phyloP scores from a whole-genome alignment of 306 rosid genomes.

The Lithocarpus polystachyus region DNA sequence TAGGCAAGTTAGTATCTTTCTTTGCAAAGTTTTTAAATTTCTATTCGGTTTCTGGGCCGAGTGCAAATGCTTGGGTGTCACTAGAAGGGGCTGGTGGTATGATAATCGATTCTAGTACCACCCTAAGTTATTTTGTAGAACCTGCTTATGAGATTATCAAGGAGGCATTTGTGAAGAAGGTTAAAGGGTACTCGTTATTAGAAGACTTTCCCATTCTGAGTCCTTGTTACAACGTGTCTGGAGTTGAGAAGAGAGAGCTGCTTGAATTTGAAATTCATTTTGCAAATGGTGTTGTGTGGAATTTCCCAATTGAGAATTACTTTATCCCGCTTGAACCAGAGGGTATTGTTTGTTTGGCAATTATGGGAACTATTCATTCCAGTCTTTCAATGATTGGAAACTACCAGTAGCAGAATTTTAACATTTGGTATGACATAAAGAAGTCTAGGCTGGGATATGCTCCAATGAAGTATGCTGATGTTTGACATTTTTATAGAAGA shows the following conservation, averaged over 20 bases:
- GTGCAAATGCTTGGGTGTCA: too few relatives aligned
- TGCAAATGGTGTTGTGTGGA: constrained; percentile 84
- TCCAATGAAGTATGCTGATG: constrained; percentile 81
- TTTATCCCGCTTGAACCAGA: constrained; percentile 69
- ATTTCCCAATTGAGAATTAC: constrained; percentile 86
- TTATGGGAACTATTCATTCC: constrained; percentile 65
- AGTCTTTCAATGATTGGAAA: constrained; percentile 85
- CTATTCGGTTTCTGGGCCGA: too few relatives aligned
- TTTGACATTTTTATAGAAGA: constrained; percentile 30
- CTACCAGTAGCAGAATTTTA: constrained; percentile 97
- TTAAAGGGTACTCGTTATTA: constrained; percentile 52
- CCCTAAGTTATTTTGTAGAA: too few relatives aligned
- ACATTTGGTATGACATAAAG: constrained; percentile 74
- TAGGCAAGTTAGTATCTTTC: too few relatives aligned
- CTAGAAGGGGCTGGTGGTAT: too few relatives aligned
- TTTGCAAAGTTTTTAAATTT: too few relatives aligned
- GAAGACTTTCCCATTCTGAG: constrained; percentile 62
- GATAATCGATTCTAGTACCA: too few relatives aligned
- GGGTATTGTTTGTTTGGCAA: constrained; percentile 73
- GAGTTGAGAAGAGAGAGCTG: constrained; percentile 59
- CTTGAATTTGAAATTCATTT: constrained; percentile 72
- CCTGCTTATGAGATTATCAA: too few relatives aligned
- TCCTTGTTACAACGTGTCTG: constrained; percentile 93
- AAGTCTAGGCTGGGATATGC: constrained; percentile 87
- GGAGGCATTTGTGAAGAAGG: too few relatives aligned